These are phyloP conservation scores for Papiliotrema flavescens DNA, from an alignment of 1,284 basidiomycete species.

Conservation along the genomic window DNA sequence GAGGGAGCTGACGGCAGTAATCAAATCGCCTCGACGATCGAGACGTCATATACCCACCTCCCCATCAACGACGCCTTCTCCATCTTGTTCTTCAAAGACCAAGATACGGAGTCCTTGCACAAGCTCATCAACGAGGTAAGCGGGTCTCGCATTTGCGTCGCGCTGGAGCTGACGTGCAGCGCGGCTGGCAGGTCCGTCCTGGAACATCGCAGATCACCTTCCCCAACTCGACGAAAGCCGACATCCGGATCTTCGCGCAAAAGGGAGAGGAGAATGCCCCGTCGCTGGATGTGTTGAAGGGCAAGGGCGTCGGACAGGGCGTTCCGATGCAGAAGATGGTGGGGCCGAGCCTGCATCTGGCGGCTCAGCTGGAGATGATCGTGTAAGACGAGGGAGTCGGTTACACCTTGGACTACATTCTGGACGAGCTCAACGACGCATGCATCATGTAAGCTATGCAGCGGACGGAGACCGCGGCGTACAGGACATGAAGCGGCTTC, in stretches of 20 bases:
- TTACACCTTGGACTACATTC: too few species aligned
- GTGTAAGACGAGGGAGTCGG: slow-evolving; percentile 24
- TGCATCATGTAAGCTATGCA: too few species aligned
- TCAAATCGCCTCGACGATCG: slow-evolving; percentile 50
- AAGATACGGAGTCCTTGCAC: slow-evolving; percentile 37
- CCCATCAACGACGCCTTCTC: slow-evolving; percentile 43
- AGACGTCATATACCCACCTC: slow-evolving; percentile 47
- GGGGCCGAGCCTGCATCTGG: slow-evolving; percentile 43
- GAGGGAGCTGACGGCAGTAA: slow-evolving; percentile 21
- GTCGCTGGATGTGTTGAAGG: slow-evolving; percentile 15
- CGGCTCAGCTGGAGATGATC: slow-evolving; percentile 48
- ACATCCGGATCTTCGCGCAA: slow-evolving; percentile 23
- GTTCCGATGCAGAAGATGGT: slow-evolving; percentile 44
- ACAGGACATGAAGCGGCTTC: too few species aligned
- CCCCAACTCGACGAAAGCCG: slow-evolving; percentile 24
- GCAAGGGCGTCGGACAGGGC: slow-evolving; percentile 34
- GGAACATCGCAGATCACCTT: slow-evolving; percentile 41
- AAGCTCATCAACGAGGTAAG: slow-evolving; percentile 38
- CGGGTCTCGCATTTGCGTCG: background rate
- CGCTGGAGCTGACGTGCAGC: slow-evolving; percentile 22
- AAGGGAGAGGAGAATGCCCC: slow-evolving; percentile 6
- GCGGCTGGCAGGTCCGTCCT: slow-evolving; percentile 45
- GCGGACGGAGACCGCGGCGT: too few species aligned
- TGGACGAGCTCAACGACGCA: too few species aligned
- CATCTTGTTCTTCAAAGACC: slow-evolving; percentile 46